Base-by-base conservation (phyloP, 163 green algal genomes). In the Botryococcus braunii region DNA sequence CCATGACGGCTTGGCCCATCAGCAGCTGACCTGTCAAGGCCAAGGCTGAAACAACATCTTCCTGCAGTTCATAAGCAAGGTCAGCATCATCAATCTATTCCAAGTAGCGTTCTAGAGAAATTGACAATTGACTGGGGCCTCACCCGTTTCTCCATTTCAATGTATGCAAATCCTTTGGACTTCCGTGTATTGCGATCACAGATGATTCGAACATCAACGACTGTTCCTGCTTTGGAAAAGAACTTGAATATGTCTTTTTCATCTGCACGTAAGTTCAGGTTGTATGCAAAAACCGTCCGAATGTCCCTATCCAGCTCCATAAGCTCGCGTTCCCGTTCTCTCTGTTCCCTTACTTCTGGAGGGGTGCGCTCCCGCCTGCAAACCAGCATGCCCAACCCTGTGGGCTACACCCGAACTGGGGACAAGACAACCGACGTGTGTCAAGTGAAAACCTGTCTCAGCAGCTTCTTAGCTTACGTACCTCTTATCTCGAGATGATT, bases 141-240 rank as follows among this genome's bases (percentile, higher is more conserved):
- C 34, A 72, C 65, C 70, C 67, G 32, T 11, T 67, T 82, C 25
- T 63, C 70, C 41, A 83, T 91, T 83, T 97, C 91, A 32, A 97
- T 85, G 79, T 97, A 97, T 2, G 91, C 88, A 77, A 95, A 91
- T 60, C 94, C 93, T 82, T 98, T 98, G 70, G 80, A 93, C 31
- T 84, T 81, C 39, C 86, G 82, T 3, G 89, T 96, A 79, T 88
- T 89, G 64, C 92, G 86, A 79, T 99, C 94, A 17, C 80, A 90
- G 77, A 99, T 98, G 66, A 97, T 88, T n/a, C 86, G 86, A 36
- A 98, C 91, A 75, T 97, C 91, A 17, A 77, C 59, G 21, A 97
- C 85, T 48, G 73, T 82, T 25, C 90, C 90, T n/a, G 83, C 83
- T 65, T 85, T 73, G 32, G 68, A 82, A 76, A 98, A 98, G 60